A percentile compares a stretch with the other conserved stretches of the same genome.
These are phyloP conservation scores for Penicillium occitanis DNA, from an alignment of 2,329 filamentous ascomycete species.

Conservation along the genomic window DNA sequence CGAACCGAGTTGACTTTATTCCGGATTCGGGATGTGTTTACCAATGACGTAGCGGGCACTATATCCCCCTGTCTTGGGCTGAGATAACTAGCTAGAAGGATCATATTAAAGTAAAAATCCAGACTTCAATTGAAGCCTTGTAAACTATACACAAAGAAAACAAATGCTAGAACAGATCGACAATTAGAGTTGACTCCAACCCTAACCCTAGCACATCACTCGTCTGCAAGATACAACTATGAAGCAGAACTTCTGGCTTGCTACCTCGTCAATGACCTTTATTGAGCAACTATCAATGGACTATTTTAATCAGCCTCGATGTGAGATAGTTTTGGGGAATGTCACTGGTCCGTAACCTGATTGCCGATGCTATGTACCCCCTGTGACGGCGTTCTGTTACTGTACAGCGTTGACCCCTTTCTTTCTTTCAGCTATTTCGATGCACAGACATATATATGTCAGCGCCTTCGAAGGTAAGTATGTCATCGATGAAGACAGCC, in stretches of 20 bases:
- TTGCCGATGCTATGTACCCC: too few species aligned
- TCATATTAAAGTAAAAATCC: too few species aligned
- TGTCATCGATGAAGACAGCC: background rate
- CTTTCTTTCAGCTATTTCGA: background rate
- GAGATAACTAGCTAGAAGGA: background rate
- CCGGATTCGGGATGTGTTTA: background rate
- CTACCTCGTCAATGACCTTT: background rate
- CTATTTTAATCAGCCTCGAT: background rate
- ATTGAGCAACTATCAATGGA: background rate
- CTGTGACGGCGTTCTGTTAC: too few species aligned
- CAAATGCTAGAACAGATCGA: background rate
- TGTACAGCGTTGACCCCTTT: too few species aligned
- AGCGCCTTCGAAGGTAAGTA: too few species aligned
- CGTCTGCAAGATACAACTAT: background rate
- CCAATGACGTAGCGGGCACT: background rate
- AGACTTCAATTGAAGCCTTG: background rate
- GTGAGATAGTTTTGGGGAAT: background rate
- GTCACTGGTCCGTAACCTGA: background rate
- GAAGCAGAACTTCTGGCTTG: background rate
- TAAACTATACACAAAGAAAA: too few species aligned
- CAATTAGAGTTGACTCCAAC: background rate
- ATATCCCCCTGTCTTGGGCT: background rate
- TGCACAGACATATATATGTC: background rate
- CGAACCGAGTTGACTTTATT: constrained; percentile 4
- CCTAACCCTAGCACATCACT: background rate